Evolutionary conservation across 2,329 filamentous ascomycete genomes (phyloP).

Genomic region (Gyromitra esculenta): DNA sequence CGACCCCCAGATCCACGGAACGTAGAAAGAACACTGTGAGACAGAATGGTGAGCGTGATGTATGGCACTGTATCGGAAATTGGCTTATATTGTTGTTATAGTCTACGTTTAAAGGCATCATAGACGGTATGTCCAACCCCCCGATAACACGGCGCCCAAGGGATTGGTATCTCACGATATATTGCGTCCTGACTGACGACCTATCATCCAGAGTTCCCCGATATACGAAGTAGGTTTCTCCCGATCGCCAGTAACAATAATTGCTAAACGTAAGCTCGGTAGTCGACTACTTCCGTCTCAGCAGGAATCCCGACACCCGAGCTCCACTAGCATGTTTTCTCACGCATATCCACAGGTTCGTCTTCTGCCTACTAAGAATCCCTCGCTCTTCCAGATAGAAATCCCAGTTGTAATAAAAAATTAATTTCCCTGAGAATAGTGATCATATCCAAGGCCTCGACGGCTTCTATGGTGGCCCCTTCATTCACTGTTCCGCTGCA

Average conservation of each 20-base stretch:
- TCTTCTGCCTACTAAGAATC: background rate
- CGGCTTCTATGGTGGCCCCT: conserved; percentile 73
- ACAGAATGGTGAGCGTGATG: conserved; percentile 33
- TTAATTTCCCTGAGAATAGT: conserved; percentile 62
- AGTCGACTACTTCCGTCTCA: conserved; percentile 83
- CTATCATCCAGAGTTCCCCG: conserved; percentile 72
- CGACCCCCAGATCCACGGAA: background rate
- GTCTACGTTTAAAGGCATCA: conserved; percentile 79
- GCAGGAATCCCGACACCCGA: conserved; percentile 62
- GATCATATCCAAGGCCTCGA: conserved; percentile 88
- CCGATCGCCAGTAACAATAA: conserved; percentile 16
- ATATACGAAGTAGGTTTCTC: conserved; percentile 70
- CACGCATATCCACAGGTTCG: conserved; percentile 77
- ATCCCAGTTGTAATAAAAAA: background rate
- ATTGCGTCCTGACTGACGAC: conserved; percentile 50
- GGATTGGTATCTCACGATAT: conserved; percentile 16
- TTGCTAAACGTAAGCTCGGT: conserved; percentile 24
- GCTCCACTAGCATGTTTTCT: conserved; percentile 85
- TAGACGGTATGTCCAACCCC: conserved; percentile 62
- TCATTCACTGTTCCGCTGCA: conserved; percentile 88
- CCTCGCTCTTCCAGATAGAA: background rate
- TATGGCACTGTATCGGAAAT: background rate
- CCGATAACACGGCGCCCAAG: background rate
- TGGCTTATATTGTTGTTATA: conserved; percentile 59
- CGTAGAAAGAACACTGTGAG: background rate